These are phyloP conservation scores for Westerdykella ornata DNA, from an alignment of 2,329 filamentous ascomycete genomes.

Conservation along the genomic window DNA sequence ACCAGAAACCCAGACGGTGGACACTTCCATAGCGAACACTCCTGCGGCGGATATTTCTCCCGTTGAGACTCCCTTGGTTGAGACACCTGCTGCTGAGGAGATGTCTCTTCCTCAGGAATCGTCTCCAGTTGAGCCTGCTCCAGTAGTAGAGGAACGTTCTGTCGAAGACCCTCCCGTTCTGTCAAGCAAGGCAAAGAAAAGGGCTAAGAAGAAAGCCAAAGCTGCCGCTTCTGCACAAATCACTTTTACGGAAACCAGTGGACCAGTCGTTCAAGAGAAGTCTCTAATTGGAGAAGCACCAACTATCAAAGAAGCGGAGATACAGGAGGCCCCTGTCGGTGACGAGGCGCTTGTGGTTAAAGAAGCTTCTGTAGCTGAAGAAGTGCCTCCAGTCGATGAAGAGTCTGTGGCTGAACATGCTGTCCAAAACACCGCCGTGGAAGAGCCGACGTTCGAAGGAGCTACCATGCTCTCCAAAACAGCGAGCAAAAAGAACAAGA, in stretches of 20 bases:
- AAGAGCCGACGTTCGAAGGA: neutral
- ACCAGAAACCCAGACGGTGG: too few species aligned
- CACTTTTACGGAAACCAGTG: too few species aligned
- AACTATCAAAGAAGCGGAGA: too few species aligned
- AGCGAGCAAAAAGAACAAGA: slow-evolving; percentile 13
- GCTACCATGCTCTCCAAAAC: neutral
- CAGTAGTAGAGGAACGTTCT: neutral
- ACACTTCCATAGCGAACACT: too few species aligned
- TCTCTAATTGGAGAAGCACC: too few species aligned
- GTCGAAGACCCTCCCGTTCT: slow-evolving; percentile 1
- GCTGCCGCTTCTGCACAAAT: neutral
- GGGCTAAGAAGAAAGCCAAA: slow-evolving; percentile 5
- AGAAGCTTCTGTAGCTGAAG: neutral
- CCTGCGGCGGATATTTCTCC: too few species aligned
- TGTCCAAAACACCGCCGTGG: neutral
- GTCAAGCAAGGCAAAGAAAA: slow-evolving; percentile 3
- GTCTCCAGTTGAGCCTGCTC: neutral
- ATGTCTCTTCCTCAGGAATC: too few species aligned
- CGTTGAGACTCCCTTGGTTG: too few species aligned
- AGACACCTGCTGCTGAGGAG: too few species aligned
- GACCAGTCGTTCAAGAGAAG: too few species aligned
- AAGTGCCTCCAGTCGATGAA: neutral
- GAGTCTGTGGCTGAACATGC: neutral
- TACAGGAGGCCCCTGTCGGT: too few species aligned
- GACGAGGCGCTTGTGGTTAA: too few species aligned